Conservation (phyloP, 768 basidiomycete genomes). For the Hypholoma fasciculare region DNA sequence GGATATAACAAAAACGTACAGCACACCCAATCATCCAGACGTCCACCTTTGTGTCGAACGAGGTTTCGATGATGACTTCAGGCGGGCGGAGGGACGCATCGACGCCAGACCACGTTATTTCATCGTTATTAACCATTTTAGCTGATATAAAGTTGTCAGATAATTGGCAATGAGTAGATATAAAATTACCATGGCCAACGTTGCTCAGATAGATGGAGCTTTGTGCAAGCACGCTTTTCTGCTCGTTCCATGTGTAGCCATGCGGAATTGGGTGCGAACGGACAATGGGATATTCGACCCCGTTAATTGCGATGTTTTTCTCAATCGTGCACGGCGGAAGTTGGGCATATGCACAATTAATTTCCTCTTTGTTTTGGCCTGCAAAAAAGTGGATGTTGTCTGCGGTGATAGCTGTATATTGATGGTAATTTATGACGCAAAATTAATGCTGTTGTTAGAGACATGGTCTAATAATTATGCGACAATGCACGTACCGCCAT, state of each 20-base stretch:
- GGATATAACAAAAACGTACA: slow-evolving; percentile 2
- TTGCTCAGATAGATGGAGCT: slow-evolving; percentile 3
- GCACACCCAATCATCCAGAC: slow-evolving; percentile 19
- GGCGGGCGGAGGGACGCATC: slow-evolving; percentile 10
- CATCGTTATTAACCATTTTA: not conserved
- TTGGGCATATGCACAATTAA: not conserved
- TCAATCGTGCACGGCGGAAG: slow-evolving; percentile 9
- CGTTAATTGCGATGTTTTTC: not conserved
- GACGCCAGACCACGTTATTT: not conserved
- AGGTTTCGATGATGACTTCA: slow-evolving; percentile 10
- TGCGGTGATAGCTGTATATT: not conserved
- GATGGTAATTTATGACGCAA: too few species aligned
- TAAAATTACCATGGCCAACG: slow-evolving; percentile 4
- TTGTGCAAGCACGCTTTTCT: not conserved
- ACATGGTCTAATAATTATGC: too few species aligned
- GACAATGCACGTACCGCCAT: slow-evolving; percentile 2
- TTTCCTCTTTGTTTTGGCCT: not conserved
- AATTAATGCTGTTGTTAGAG: too few species aligned
- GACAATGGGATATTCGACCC: slow-evolving; percentile 14
- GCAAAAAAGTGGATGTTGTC: slow-evolving; percentile 4
- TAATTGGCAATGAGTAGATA: not conserved
- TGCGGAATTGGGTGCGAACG: slow-evolving; percentile 11
- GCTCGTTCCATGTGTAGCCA: slow-evolving; percentile 9
- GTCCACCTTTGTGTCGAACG: slow-evolving; percentile 11
- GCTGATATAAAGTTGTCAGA: not conserved